Conservation (phyloP, 2,329 filamentous ascomycete genomes). For the Zymoseptoria tritici region DNA sequence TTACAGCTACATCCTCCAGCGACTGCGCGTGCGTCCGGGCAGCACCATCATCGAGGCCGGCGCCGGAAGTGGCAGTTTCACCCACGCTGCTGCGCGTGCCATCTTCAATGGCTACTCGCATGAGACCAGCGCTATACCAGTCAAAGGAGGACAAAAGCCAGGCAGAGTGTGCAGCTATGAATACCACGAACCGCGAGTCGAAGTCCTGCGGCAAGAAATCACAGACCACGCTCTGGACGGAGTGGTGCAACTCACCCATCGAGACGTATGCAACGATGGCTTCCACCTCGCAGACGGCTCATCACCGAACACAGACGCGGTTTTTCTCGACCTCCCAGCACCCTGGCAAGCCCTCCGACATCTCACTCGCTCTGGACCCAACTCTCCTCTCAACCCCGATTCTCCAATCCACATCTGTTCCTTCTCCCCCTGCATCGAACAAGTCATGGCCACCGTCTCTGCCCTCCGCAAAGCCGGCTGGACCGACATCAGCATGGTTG, state of each 20-base stretch:
- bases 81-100: constrained; percentile 67
- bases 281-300: constrained; percentile 48
- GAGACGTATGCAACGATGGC: constrained; percentile 70
- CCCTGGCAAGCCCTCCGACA: constrained; percentile 75
- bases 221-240: constrained; percentile 57
- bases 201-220: constrained; percentile 63
- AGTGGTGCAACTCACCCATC: constrained; percentile 65
- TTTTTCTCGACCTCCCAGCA: constrained; percentile 74
- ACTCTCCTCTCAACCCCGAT: constrained; percentile 60
- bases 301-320: constrained; percentile 55
- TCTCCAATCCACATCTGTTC: constrained; percentile 75
- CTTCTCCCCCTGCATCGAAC: constrained; percentile 95
- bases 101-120: constrained; percentile 65
- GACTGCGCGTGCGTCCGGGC: constrained; percentile 66
- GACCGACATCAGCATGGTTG: constrained; percentile 90
- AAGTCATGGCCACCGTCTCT: constrained; percentile 80
- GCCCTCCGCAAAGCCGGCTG: constrained; percentile 74
- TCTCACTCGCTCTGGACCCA: constrained; percentile 48
- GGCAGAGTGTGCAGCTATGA: constrained; percentile 79
- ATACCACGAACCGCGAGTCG: constrained; percentile 65
- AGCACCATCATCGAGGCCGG: constrained; percentile 71
- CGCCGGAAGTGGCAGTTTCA: constrained; percentile 76
- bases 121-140: constrained; percentile 7
- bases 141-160: constrained; percentile 26
- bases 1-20: constrained; percentile 75